Evolutionary conservation across 2,329 filamentous ascomycete genomes (phyloP), one percentile per base, ranked within the genome.

Genomic region (Cladophialophora chaetospira): DNA sequence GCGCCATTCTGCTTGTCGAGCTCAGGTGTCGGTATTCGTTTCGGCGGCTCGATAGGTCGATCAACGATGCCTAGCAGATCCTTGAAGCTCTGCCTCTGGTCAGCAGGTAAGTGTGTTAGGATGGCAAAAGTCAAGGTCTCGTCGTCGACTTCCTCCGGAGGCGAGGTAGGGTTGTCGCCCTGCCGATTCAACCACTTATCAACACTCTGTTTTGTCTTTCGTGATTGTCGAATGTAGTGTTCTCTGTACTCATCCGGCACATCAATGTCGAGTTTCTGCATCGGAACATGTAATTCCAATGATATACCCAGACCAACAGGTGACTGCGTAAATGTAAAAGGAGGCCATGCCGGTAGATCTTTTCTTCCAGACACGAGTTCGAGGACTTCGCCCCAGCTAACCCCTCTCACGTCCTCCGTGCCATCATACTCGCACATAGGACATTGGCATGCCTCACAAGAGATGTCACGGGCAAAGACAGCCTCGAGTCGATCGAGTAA

Each of bases 351-450:
- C 0, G 93, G 92, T 49, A 97, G 79, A 65, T 96, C 91, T 57
- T 90, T 84, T 53, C 93, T 85, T 15, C 93, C 93, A 62, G 91
- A 94, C 10, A 96, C 91, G 69, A 92, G 86, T 72, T 99, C 94
- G 21, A 99, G 75, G 10, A 97, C 91, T 70, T 97, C 93, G 8
- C 94, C 93, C 93, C 93, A 99, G 61, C 90, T 94, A 26, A 97
- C 79, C 2, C 91, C 92, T 53, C 80, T 82, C 61, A 85, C 83
- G 31, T 77, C 75, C 25, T 81, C 73, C 46, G 74, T 67, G 13
- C 87, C 82, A 33, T 86, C 81, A 33, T 82, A 77, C 44, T 87
- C 83, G 69, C 93, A 97, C 79, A 97, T 89, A 54, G 94, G 78
- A 71, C 93, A 97, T 40, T 80, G 77, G 70, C 93, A 97, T n/a